Evolutionary conservation across 1,139 yeast species (phyloP).

Genomic region (Zygosaccharomyces sapae): DNA sequence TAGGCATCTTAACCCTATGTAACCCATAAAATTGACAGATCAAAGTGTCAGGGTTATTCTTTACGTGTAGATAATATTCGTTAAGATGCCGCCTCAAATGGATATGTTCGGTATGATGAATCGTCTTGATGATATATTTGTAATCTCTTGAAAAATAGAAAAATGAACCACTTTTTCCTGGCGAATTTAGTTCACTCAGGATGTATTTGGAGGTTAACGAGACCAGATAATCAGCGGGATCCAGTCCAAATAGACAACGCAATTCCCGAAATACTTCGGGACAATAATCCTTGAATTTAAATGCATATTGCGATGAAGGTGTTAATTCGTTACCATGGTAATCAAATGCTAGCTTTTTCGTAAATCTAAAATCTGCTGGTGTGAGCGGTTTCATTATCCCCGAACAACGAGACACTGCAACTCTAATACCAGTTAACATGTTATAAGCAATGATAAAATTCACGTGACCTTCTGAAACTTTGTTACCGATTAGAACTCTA

Average conservation of each 20-base stretch:
- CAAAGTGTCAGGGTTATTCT: conserved; percentile 79
- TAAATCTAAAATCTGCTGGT: conserved; percentile 63
- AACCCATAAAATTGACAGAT: conserved; percentile 92
- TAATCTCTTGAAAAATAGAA: conserved; percentile 93
- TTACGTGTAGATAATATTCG: conserved; percentile 78
- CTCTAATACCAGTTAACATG: conserved; percentile 95
- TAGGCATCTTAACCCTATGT: conserved; percentile 88
- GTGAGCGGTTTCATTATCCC: conserved; percentile 73
- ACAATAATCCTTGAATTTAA: conserved; percentile 92
- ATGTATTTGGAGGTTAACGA: conserved; percentile 91
- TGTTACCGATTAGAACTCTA: conserved; percentile 66
- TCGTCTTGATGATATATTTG: conserved; percentile 90
- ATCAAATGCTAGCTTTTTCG: conserved; percentile 80
- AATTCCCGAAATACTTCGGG: conserved; percentile 92
- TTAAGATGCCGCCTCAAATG: conserved; percentile 71
- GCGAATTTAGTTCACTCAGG: conserved; percentile 87
- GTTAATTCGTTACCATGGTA: conserved; percentile 84
- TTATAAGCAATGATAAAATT: conserved; percentile 93
- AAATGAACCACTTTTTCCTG: conserved; percentile 95
- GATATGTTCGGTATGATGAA: conserved; percentile 88
- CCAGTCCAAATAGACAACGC: conserved; percentile 73
- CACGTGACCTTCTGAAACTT: conserved; percentile 86
- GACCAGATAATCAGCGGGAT: conserved; percentile 92
- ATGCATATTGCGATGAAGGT: conserved; percentile 84
- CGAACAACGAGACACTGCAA: conserved; percentile 88